phyloP scores from a whole-genome alignment of 306 rosid genomes.

The Corylus avellana region DNA sequence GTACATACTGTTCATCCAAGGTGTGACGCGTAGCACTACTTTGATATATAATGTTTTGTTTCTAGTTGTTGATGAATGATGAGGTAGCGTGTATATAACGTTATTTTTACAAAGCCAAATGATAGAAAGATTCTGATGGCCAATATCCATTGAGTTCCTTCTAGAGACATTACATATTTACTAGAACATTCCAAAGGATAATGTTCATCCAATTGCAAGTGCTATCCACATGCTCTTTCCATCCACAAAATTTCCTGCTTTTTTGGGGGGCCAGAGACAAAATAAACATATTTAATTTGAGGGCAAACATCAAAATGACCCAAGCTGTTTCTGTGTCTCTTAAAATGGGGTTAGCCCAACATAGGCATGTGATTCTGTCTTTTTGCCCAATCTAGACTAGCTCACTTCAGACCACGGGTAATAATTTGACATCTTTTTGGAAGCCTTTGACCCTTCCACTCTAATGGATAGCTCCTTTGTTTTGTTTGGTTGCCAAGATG shows the following conservation, averaged over 20 bases:
- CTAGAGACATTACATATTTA: background rate
- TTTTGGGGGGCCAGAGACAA: no score
- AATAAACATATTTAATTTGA: background rate
- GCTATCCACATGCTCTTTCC: background rate
- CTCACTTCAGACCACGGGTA: background rate
- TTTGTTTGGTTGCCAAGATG: background rate
- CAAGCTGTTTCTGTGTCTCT: conserved; percentile 4
- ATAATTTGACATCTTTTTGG: conserved; percentile 7
- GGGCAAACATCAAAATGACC: background rate
- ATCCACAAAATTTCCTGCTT: background rate
- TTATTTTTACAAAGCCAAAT: background rate
- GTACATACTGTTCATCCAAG: no score
- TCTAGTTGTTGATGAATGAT: no score
- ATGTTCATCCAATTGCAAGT: background rate
- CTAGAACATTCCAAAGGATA: background rate
- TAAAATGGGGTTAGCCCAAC: conserved; percentile 12
- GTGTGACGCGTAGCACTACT: no score
- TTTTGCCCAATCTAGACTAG: conserved; percentile 1
- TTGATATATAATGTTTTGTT: no score
- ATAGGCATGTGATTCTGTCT: conserved; percentile 1
- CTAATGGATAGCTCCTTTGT: background rate
- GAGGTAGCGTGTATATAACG: no score
- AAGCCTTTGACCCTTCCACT: background rate
- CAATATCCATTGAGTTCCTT: background rate
- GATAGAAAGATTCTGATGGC: background rate